A percentile compares a stretch with the other conserved stretches of the same genome.
These are phyloP conservation scores for Umbelopsis sp. DNA, from an alignment of 192 early-diverging fungal species.

Conservation along the genomic window DNA sequence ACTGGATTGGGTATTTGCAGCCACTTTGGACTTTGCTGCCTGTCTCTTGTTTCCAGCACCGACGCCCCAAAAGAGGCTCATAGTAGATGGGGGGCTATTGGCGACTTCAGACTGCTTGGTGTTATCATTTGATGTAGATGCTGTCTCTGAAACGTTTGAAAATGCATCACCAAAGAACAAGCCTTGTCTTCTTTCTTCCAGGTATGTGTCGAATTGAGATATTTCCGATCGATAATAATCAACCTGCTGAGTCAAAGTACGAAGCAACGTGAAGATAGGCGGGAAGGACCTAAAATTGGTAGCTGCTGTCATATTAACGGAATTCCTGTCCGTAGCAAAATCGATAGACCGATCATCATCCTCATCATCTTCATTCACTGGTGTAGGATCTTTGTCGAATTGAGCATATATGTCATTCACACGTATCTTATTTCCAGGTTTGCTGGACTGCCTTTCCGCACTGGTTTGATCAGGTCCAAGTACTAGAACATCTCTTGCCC, in stretches of 20 bases:
- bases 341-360: conserved; percentile 46
- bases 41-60: conserved; percentile 38
- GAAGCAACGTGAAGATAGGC: conserved; percentile 66
- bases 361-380: conserved; percentile 44
- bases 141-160: conserved; percentile 8
- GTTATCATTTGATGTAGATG: conserved; percentile 2
- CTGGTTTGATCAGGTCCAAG: conserved; percentile 20
- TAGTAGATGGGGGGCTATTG: conserved; percentile 24
- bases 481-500: conserved; percentile 37
- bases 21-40: conserved; percentile 42
- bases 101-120: background rate
- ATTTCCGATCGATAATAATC: conserved; percentile 62
- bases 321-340: conserved; percentile 33
- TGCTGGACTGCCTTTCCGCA: background rate
- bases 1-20: conserved; percentile 19
- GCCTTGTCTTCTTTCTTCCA: conserved; percentile 55
- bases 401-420: conserved; percentile 43
- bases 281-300: conserved; percentile 55
- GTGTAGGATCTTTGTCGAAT: conserved; percentile 21
- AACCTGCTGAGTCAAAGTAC: conserved; percentile 65
- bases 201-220: conserved; percentile 57
- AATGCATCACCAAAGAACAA: conserved; percentile 56
- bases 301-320: conserved; percentile 27
- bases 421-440: conserved; percentile 22
- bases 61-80: conserved; percentile 43